phyloP scores from a whole-genome alignment of 768 basidiomycete genomes.

The Tulasnella sp. region DNA sequence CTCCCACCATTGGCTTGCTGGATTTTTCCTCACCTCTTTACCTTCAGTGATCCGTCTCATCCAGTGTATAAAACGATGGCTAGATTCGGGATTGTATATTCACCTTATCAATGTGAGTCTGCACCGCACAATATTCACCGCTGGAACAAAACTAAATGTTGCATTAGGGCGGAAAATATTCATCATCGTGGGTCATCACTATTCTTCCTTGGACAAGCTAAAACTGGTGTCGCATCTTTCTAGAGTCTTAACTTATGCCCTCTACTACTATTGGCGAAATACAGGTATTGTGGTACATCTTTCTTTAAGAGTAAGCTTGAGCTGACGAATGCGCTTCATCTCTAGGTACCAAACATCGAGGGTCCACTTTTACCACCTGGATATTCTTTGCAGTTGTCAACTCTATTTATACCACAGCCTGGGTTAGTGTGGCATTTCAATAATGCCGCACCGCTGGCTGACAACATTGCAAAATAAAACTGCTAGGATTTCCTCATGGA shows the following conservation, averaged over 20 bases:
- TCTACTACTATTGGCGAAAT: conserved; percentile 71
- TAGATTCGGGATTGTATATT: conserved; percentile 54
- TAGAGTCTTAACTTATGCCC: conserved; percentile 50
- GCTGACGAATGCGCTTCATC: too few species aligned
- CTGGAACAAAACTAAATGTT: background rate
- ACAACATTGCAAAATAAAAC: background rate
- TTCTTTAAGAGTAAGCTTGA: conserved; percentile 24
- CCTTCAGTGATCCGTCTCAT: conserved; percentile 67
- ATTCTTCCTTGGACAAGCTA: background rate
- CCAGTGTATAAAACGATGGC: conserved; percentile 79
- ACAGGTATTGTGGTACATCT: conserved; percentile 31
- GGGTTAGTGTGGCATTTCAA: conserved; percentile 42
- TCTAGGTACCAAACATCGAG: too few species aligned
- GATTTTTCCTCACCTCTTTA: conserved; percentile 45
- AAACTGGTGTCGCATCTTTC: conserved; percentile 22
- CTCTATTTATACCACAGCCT: conserved; percentile 57
- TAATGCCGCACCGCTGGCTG: background rate
- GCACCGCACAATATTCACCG: background rate
- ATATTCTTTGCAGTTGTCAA: conserved; percentile 49
- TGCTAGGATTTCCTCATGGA: conserved; percentile 75
- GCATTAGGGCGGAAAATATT: conserved; percentile 74
- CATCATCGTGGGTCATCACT: conserved; percentile 1
- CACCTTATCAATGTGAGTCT: conserved; percentile 83
- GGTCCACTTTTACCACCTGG: conserved; percentile 51
- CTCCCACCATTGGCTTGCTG: conserved; percentile 43